Base-by-base conservation (phyloP, 257 asterid species). In the Pogostemon cablin region DNA sequence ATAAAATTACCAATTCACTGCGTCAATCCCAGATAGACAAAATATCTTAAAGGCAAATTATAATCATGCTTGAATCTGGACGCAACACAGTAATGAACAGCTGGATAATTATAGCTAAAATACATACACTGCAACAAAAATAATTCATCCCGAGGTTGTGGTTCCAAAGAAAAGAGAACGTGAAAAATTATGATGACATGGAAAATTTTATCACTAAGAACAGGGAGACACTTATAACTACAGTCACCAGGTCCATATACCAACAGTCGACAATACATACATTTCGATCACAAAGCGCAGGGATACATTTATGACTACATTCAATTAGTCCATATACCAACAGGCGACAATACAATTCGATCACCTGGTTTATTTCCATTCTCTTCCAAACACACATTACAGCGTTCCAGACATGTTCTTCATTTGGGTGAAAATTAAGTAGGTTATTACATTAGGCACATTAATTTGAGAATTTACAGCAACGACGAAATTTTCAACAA, bases 261-360 rank as follows among this genome's bases (percentile, higher is more conserved):
- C 25, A 42, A 32, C 0, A 7, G 32, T 1, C 32, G 32, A 25
- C 32, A 25, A 25, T 25, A 25, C 32, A 50, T 10, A 52, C 37
- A 38, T 7, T 49, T 37, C 41, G 12, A 5, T 37, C 8, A 49
- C 17, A 72, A 6, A 4, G 35, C 34, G 15, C 76, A 43, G 5
- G 63, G 37, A 53, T n/a, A 46, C 46, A 55, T 62, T 40, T 9
- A 58, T 15, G 47, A 64, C 58, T 46, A 41, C 67, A 76, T 35
- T 9, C 20, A 38, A n/a, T 12, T 11, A 4, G 35, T 46, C 37
- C 12, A 44, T 41, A 43, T 42, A 52, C 46, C 25, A 42, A 32
- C 0, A 7, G 32, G 32, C 32, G 32, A 25, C 32, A 25, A 12
- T 54, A 35, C 25, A 54, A 7, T 54, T 54, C 60, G 25, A 41